Conservation (phyloP, 2,329 filamentous ascomycete species). For the Ophiostoma australiae region DNA sequence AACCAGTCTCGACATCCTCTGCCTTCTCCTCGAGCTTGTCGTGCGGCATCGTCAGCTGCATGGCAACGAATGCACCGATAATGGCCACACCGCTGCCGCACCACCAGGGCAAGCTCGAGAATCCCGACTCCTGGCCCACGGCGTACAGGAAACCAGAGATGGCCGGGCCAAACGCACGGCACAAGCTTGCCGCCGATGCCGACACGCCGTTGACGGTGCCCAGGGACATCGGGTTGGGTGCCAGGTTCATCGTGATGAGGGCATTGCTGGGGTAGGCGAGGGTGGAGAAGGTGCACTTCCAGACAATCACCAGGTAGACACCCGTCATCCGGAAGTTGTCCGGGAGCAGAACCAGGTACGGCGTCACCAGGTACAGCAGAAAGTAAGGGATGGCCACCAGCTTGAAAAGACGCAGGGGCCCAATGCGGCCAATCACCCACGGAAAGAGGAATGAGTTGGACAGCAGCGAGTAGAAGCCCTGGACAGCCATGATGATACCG, state of each 20-base stretch:
- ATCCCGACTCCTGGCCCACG: slow-evolving; percentile 70
- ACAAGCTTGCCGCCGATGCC: slow-evolving; percentile 83
- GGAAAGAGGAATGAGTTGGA: slow-evolving; percentile 83
- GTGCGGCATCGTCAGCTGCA: slow-evolving; percentile 66
- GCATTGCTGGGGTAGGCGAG: slow-evolving; percentile 87
- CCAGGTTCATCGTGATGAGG: slow-evolving; percentile 83
- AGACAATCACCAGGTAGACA: slow-evolving; percentile 72
- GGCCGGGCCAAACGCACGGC: slow-evolving; percentile 81
- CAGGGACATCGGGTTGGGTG: slow-evolving; percentile 75
- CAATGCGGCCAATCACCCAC: slow-evolving; percentile 66
- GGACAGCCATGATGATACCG: slow-evolving; percentile 79
- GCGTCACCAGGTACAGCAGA: slow-evolving; percentile 77
- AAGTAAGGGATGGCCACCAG: slow-evolving; percentile 79
- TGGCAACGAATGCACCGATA: slow-evolving; percentile 67
- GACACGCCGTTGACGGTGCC: slow-evolving; percentile 91
- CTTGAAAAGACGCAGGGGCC: slow-evolving; percentile 76
- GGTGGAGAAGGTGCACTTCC: slow-evolving; percentile 90
- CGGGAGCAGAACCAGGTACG: slow-evolving; percentile 83
- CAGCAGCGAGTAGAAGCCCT: slow-evolving; percentile 84
- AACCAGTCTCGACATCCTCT: slow-evolving; percentile 37
- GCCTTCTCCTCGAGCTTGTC: slow-evolving; percentile 40
- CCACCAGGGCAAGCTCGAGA: slow-evolving; percentile 93
- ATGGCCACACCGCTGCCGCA: slow-evolving; percentile 71
- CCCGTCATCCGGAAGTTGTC: slow-evolving; percentile 64
- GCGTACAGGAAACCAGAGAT: slow-evolving; percentile 82